phyloP scores from a whole-genome alignment of 495 filamentous ascomycete genomes.

The Lophiotrema nucula region DNA sequence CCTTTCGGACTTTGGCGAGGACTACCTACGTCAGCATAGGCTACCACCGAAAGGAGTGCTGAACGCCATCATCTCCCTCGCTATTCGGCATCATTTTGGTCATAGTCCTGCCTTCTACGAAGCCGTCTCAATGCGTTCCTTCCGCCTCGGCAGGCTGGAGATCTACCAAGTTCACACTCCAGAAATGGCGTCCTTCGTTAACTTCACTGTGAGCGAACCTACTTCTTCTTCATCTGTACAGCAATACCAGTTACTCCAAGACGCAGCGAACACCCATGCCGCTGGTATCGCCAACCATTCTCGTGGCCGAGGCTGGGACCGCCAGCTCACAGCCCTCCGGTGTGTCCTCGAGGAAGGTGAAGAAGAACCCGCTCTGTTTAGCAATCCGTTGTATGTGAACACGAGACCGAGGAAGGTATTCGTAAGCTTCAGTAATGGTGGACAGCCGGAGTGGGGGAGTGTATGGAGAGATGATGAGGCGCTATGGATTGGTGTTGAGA shows the following conservation, averaged over 20 bases:
- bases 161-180: not conserved
- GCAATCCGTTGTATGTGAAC: not conserved
- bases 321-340: not conserved
- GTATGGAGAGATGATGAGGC: not conserved
- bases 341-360: not conserved
- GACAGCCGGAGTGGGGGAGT: not conserved
- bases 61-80: not conserved
- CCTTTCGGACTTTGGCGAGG: not conserved
- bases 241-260: not conserved
- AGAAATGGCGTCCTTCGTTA: not conserved
- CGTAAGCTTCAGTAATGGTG: not conserved
- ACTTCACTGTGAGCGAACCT: not conserved
- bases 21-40: not conserved
- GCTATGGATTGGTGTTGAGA: conserved; percentile 1
- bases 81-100: not conserved
- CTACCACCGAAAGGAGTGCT: not conserved
- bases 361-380: not conserved
- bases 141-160: not conserved
- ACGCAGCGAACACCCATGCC: not conserved
- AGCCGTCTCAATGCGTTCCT: not conserved
- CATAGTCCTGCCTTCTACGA: not conserved
- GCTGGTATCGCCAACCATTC: not conserved
- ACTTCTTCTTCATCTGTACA: not conserved
- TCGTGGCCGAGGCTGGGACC: not conserved
- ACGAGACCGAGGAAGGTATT: conserved; percentile 1